phyloP scores from a whole-genome alignment of 1,284 basidiomycete genomes.

The Wolfiporia cocos region DNA sequence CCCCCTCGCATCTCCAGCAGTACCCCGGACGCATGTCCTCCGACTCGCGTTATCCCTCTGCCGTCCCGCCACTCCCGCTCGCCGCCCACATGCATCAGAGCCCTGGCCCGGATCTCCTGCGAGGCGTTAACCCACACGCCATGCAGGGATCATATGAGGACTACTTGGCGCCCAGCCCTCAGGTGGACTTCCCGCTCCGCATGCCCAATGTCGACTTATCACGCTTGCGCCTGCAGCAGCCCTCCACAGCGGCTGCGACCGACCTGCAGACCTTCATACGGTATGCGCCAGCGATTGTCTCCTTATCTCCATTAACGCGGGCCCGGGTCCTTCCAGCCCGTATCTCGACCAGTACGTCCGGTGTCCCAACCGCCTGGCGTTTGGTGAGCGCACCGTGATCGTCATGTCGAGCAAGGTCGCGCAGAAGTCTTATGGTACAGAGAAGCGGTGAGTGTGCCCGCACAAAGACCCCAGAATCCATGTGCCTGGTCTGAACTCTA shows the following conservation, averaged over 20 bases:
- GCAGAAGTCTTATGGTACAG: slow-evolving; percentile 95
- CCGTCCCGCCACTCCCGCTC: slow-evolving; percentile 29
- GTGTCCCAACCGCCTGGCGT: slow-evolving; percentile 80
- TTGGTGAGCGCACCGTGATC: slow-evolving; percentile 90
- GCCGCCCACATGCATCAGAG: slow-evolving; percentile 38
- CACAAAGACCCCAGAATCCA: background rate
- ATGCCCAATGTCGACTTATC: slow-evolving; percentile 58
- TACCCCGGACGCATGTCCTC: slow-evolving; percentile 44
- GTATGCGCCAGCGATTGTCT: slow-evolving; percentile 33
- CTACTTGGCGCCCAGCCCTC: slow-evolving; percentile 46
- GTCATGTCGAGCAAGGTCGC: slow-evolving; percentile 96
- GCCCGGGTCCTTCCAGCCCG: slow-evolving; percentile 39
- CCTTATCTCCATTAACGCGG: slow-evolving; percentile 12
- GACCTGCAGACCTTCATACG: slow-evolving; percentile 78
- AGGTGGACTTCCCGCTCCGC: slow-evolving; percentile 48
- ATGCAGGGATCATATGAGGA: slow-evolving; percentile 57
- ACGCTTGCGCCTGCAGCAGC: slow-evolving; percentile 52
- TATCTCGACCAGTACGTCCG: slow-evolving; percentile 82
- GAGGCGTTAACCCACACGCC: slow-evolving; percentile 60
- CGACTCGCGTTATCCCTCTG: slow-evolving; percentile 30
- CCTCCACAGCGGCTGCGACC: slow-evolving; percentile 39
- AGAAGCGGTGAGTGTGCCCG: slow-evolving; percentile 70
- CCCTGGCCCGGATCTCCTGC: slow-evolving; percentile 47
- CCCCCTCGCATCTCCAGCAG: slow-evolving; percentile 40
- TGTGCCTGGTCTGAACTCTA: slow-evolving; percentile 5